Base-by-base conservation (phyloP, 805 yeast genomes). In the Starmerella sp. region DNA sequence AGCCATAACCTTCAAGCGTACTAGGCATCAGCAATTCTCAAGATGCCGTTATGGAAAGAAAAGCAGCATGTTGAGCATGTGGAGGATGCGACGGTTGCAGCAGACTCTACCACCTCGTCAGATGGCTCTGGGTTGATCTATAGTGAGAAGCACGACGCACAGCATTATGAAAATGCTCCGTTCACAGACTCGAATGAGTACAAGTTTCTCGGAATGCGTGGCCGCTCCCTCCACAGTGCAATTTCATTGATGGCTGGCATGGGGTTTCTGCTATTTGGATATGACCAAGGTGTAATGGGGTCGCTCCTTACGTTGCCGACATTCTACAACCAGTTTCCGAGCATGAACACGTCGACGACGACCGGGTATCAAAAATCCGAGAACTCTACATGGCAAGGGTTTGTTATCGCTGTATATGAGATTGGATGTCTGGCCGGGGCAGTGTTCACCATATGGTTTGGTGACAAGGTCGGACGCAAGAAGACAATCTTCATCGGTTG, bases 231-330 rank as follows among this genome's bases (percentile, higher is more conserved):
- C 6, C 59, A 58, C 31, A 46, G 45, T 15, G 64, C 73, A 34
- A 71, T 78, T 47, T 76, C 89, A 5, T 68, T 77, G 46, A 75
- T 79, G 45, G 83, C 89, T 50, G 80, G 81, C 51, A 66, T 76
- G 49, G 86, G 84, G 1, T 82, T 82, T 65, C 73, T 79, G 7
- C 74, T 84, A 52, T 84, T 84, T 63, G 91, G 91, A 54, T 84
- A 83, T 63, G 88, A 84, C 65, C 91, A 84, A 67, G 91, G 91
- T 66, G 77, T 84, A 50, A 83, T 84, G 88, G 61, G 61, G 4
- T 58, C 61, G 5, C 43, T 58, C 9, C 52, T 58, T 28, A 58
- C 61, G 14, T 51, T 58, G 3, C 61, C 61, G 6, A 15, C 61
- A 13, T 58, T 58, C 42, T 56, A 54, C 29, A 76, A 49, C 13